Conservation (phyloP, 1,139 yeast species). For the Kurtzmaniella quercitrusa region DNA sequence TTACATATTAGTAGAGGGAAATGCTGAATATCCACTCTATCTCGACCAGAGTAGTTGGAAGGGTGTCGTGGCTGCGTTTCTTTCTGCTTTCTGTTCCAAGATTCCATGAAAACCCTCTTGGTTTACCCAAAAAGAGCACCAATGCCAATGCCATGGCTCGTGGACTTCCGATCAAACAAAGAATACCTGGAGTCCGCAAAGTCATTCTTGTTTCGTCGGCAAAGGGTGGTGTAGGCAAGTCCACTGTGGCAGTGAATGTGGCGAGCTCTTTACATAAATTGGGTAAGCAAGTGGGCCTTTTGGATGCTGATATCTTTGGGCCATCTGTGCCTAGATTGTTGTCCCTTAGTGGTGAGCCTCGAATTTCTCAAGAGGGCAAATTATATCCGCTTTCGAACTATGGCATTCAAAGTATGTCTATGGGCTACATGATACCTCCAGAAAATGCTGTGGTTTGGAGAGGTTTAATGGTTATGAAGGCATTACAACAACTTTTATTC, state of each 20-base stretch:
- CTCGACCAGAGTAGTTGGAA: neutral
- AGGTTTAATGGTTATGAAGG: constrained; percentile 85
- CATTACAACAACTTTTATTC: constrained; percentile 72
- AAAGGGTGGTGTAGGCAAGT: constrained; percentile 72
- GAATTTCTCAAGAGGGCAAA: constrained; percentile 51
- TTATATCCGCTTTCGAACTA: constrained; percentile 70
- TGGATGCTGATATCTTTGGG: constrained; percentile 83
- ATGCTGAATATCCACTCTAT: too few species aligned
- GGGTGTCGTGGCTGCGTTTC: neutral
- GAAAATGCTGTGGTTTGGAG: constrained; percentile 83
- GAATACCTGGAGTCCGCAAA: constrained; percentile 57
- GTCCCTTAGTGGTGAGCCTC: constrained; percentile 63
- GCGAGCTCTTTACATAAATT: constrained; percentile 57
- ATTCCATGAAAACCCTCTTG: constrained; percentile 37
- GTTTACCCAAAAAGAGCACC: constrained; percentile 42
- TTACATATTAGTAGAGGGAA: too few species aligned
- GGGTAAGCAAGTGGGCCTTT: constrained; percentile 62
- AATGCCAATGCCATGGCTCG: constrained; percentile 37
- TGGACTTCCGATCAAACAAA: constrained; percentile 53
- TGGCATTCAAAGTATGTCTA: constrained; percentile 82
- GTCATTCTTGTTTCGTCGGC: constrained; percentile 74
- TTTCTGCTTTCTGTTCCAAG: neutral
- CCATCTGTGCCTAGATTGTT: constrained; percentile 76
- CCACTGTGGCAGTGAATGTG: constrained; percentile 59
- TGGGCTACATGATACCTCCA: constrained; percentile 74